Base-by-base conservation (phyloP, 106 monocot species). In the Apostasia ramifera region DNA sequence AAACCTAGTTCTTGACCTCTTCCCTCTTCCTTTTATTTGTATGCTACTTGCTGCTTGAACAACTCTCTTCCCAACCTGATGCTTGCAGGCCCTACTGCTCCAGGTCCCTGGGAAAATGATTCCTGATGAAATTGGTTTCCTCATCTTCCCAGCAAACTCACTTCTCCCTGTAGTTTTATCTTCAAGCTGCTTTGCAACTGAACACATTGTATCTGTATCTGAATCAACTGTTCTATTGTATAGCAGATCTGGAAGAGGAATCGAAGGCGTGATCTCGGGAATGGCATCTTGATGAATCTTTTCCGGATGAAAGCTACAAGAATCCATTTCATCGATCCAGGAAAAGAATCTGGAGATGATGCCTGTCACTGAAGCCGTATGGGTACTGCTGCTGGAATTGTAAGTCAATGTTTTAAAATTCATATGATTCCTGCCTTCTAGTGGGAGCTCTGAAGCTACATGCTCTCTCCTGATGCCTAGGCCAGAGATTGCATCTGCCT, bases 271-370 rank as follows among this genome's bases (percentile, higher is more conserved):
- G 40, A 53, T 53, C 10, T 11, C 47, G 6, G 61, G 53, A 53
- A 74, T 7, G 4, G 45, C 56, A 63, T 63, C 43, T 3, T n/a
- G 41, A 40, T 52, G 43, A 8, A n/a, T 39, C 1, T 47, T 37
- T 45, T 40, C 49, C 8, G 9, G 8, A 3, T 8, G 55, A 44
- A 13, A 40, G 43, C 14, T 55, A 40, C 44, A 71, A 47, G 82
- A 74, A 45, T 62, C 57, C 7, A 75, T 57, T 44, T 79, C 78
- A 54, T 75, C 83, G 67, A 63, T 67, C 11, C 79, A 78, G 45
- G 66, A 50, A 54, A 83, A 83, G 46, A 79, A 83, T 57, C 55
- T 79, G 2, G 78, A 71, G 43, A 83, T 75, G 37, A 83, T 83
- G 40, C 75, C 67, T 26, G 78, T 75, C 42, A 83, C 66, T 3